Conservation (phyloP, 2,329 filamentous ascomycete genomes). For the Ophiosphaerella herpotricha region DNA sequence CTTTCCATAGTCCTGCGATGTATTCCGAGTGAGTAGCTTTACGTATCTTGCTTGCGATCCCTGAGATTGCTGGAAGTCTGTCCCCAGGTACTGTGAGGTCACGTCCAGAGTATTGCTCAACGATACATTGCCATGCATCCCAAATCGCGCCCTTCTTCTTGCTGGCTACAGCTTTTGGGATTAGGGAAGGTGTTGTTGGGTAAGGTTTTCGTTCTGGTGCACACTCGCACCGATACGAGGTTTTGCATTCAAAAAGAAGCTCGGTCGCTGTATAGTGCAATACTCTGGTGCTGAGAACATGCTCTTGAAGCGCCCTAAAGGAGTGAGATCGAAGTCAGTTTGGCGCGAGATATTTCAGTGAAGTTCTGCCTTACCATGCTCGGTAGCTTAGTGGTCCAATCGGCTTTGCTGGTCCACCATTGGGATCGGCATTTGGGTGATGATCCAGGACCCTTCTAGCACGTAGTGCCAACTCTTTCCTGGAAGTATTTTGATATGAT, state of each 20-base stretch:
- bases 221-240: constrained; percentile 40
- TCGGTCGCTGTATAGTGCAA: constrained; percentile 41
- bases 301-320: constrained; percentile 36
- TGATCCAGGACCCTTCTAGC: constrained; percentile 34
- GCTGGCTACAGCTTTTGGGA: constrained; percentile 37
- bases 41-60: constrained; percentile 39
- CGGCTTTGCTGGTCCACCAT: constrained; percentile 28
- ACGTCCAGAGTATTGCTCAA: constrained; percentile 35
- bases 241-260: constrained; percentile 42
- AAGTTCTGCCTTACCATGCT: constrained; percentile 18
- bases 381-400: constrained; percentile 32
- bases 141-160: constrained; percentile 25
- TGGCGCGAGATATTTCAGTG: not conserved
- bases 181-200: constrained; percentile 37
- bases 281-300: constrained; percentile 38
- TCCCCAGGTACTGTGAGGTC: constrained; percentile 33
- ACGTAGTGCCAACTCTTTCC: constrained; percentile 28
- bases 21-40: constrained; percentile 36
- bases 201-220: constrained; percentile 30
- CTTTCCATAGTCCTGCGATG: constrained; percentile 41
- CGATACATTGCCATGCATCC: constrained; percentile 39
- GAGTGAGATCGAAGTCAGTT: not conserved
- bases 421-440: constrained; percentile 27
- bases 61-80: constrained; percentile 41
- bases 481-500: constrained; percentile 29